Evolutionary conservation across 495 filamentous ascomycete species (phyloP), one percentile per base, ranked within the genome.

Genomic region (Hypoxylon fuscum): DNA sequence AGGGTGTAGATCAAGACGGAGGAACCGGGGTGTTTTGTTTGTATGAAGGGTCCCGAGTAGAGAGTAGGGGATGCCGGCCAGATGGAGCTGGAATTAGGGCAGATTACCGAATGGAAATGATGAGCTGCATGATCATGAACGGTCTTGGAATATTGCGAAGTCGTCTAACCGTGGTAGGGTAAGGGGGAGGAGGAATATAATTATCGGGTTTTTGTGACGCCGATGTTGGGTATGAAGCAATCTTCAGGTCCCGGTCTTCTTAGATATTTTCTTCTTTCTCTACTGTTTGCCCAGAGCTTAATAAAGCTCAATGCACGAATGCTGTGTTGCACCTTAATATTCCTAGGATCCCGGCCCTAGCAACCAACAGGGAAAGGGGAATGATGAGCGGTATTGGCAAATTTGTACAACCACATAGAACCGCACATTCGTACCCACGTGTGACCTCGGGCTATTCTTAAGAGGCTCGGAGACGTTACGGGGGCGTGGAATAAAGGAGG

Each of bases 61-160:
- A 54, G 52, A 53, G 45, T 37, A 62, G 63, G 49, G 52, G 32
- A 29, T 54, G 52, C 69, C 69, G 63, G 69, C 69, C 66, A 73
- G 69, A 66, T 65, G 57, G 58, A 72, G 63, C 62, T 72, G 62
- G 64, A 69, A 61, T 59, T 54, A 70, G 53, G 66, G 66, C 62
- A 65, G 54, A 68, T 69, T 66, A 70, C 67, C 64, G 61, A 56
- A n/a, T n/a, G n/a, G 58, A 61, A 66, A 51, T 66, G 60, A 63
- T 71, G 64, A 64, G 63, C 69, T 74, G 72, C 64, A 75, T 74
- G 69, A 47, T 72, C 62, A 57, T 68, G 44, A 42, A 58, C 49
- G 29, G 54, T 58, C 35, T 59, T 20, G 48, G 54, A 63, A 59
- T 62, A 41, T n/a, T 40, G 54, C 43, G 43, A 68, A 47, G 43